Evolutionary conservation across 371 early-diverging fungal genomes (phyloP).

Genomic region (Actinomortierella ambigua): DNA sequence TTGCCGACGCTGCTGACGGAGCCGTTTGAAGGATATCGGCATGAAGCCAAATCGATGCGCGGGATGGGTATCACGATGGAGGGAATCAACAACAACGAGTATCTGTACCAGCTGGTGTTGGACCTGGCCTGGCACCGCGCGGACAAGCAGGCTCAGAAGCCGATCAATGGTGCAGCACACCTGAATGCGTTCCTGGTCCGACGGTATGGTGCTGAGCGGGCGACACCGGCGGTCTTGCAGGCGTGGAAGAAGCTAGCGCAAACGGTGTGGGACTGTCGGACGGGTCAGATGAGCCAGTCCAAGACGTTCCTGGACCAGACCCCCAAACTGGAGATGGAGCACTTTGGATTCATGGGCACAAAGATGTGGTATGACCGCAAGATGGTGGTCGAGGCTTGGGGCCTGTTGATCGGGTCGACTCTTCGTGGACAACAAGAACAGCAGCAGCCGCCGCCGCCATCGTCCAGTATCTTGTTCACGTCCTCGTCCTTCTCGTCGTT

Average conservation of each 20-base stretch:
- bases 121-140: slow-evolving; percentile 39
- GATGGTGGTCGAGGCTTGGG: slow-evolving; percentile 25
- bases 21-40: slow-evolving; percentile 27
- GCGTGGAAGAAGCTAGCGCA: slow-evolving; percentile 29
- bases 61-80: slow-evolving; percentile 47
- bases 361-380: slow-evolving; percentile 26
- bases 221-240: slow-evolving; percentile 10
- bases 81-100: slow-evolving; percentile 45
- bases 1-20: slow-evolving; percentile 30
- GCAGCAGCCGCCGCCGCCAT: slow-evolving; percentile 1
- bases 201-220: slow-evolving; percentile 30
- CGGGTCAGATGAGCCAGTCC: slow-evolving; percentile 35
- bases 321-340: slow-evolving; percentile 23
- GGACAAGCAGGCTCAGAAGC: neutral
- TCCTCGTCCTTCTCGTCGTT: slow-evolving; percentile 21
- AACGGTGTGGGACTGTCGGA: slow-evolving; percentile 35
- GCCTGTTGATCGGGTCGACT: slow-evolving; percentile 17
- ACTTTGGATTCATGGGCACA: slow-evolving; percentile 16
- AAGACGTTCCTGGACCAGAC: slow-evolving; percentile 25
- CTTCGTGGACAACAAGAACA: no score
- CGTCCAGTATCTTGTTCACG: slow-evolving; percentile 5
- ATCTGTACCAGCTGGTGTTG: slow-evolving; percentile 32
- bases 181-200: slow-evolving; percentile 21
- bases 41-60: slow-evolving; percentile 25
- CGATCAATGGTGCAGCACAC: slow-evolving; percentile 12